Evolutionary conservation across 352 stramenopile genomes (phyloP).

Genomic region (Globisporangium rhizosaccharum): DNA sequence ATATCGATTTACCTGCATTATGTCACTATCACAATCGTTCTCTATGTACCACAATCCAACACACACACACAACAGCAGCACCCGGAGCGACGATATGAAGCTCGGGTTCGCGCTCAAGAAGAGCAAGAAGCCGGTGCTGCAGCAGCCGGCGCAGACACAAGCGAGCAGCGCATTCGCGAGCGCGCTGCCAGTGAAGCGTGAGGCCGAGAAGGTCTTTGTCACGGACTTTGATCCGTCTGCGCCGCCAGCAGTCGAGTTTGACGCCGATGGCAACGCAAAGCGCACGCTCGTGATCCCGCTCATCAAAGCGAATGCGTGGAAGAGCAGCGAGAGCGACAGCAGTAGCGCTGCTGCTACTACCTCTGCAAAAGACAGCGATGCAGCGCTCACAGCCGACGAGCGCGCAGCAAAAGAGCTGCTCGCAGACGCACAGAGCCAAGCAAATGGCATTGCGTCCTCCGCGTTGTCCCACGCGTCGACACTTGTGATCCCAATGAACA

Average conservation of each 20-base stretch:
- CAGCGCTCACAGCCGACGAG: slow-evolving; percentile 27
- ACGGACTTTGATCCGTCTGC: slow-evolving; percentile 59
- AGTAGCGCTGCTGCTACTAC: background rate
- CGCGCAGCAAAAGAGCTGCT: slow-evolving; percentile 33
- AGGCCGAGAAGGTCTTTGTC: slow-evolving; percentile 57
- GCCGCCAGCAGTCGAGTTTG: slow-evolving; percentile 21
- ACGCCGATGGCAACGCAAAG: slow-evolving; percentile 18
- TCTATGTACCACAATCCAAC: background rate
- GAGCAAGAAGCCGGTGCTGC: slow-evolving; percentile 36
- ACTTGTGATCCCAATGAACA: slow-evolving; percentile 55
- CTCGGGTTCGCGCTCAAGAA: slow-evolving; percentile 76
- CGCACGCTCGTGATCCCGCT: slow-evolving; percentile 63
- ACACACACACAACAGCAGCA: background rate
- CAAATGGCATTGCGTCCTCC: background rate
- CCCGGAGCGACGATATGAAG: slow-evolving; percentile 26
- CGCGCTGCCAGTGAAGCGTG: slow-evolving; percentile 5
- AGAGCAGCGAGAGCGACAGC: background rate
- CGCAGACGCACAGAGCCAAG: slow-evolving; percentile 23
- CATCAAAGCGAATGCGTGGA: slow-evolving; percentile 59
- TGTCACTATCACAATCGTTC: too few relatives aligned
- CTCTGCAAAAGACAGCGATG: background rate
- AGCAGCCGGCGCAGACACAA: background rate
- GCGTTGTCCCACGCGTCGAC: slow-evolving; percentile 6
- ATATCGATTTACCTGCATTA: too few relatives aligned
- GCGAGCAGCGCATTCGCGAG: slow-evolving; percentile 20